These are phyloP conservation scores for Suillus alpinus DNA, from an alignment of 768 basidiomycete species.

Conservation along the genomic window DNA sequence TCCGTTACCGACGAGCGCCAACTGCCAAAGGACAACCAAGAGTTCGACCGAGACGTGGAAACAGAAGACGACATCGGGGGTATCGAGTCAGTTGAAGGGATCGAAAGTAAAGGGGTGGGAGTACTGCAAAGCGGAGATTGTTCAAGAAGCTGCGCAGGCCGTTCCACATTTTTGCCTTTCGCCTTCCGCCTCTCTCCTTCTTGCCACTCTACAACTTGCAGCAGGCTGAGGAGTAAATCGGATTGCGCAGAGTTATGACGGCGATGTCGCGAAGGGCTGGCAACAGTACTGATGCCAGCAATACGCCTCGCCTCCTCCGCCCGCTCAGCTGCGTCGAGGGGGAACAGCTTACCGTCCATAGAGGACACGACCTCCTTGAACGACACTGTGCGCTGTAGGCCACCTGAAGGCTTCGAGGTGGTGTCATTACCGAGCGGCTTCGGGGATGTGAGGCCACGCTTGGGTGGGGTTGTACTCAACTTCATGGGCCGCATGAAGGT, in stretches of 20 bases:
- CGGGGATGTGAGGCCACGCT: conserved; percentile 14
- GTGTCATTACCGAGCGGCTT: conserved; percentile 8
- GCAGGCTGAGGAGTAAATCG: conserved; percentile 43
- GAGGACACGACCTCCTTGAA: conserved; percentile 56
- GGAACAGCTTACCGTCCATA: conserved; percentile 62
- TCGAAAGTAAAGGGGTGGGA: conserved; percentile 17
- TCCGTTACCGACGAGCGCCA: conserved; percentile 38
- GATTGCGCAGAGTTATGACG: conserved; percentile 22
- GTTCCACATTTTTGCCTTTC: conserved; percentile 42
- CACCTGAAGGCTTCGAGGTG: conserved; percentile 9
- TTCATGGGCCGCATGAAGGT: conserved; percentile 28
- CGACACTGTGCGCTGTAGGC: conserved; percentile 37
- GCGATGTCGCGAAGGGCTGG: conserved; percentile 11
- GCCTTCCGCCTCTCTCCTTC: conserved; percentile 35
- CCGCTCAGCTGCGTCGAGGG: conserved; percentile 33
- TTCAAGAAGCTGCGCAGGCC: conserved; percentile 17
- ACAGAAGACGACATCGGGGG: conserved; percentile 24
- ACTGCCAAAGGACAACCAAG: conserved; percentile 44
- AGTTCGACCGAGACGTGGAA: conserved; percentile 35
- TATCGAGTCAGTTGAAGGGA: conserved; percentile 22
- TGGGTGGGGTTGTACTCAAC: conserved; percentile 17
- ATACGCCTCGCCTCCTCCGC: conserved; percentile 30
- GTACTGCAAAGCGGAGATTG: conserved; percentile 8
- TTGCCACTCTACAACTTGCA: conserved; percentile 42
- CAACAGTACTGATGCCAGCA: conserved; percentile 21